Evolutionary conservation across 768 basidiomycete genomes (phyloP), one percentile per base, ranked within the genome.

Genomic region (Mycena filopes): DNA sequence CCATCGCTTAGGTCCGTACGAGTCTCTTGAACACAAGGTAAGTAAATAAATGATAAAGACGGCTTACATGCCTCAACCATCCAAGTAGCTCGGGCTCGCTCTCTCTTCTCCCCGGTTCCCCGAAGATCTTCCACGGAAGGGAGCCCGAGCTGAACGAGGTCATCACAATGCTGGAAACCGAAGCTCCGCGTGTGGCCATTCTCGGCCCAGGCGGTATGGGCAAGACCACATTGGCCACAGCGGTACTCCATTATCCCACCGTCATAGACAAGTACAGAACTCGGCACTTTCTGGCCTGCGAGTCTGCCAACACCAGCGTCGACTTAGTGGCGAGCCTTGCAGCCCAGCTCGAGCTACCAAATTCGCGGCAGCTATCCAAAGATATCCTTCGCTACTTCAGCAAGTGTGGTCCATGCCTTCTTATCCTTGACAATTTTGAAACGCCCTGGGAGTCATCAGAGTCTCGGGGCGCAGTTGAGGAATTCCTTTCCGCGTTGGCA

Each of bases 151-250:
- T 63, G 4, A 20, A 12, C 10, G 18, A 29, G 13, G 2, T 63
- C 28, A 15, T 54, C 13, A 20, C 20, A 5, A 36, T 11, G 4
- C 41, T 60, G 21, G 21, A 26, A 9, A 9, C 13, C 25, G 38
- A 46, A 3, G 28, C 41, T 4, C 40, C 49, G 20, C 46, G 38
- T 1, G 41, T 28, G 15, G 49, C 49, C n/a, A 65, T 65, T n/a
- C 36, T 65, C 5, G 64, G 64, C 18, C 57, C 64, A 7, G 64
- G 64, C 2, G 64, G 64, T 13, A 65, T 65, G 31, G 64, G 64
- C 1, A 65, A 59, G 51, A 65, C 56, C 5, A 51, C 63, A 1
- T 38, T 65, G 10, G 45, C 48, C 7, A 47, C 41, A 23, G 58
- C 58, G 4, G 42, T 46, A 7, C 43, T 66, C 5, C 57, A 60